Conservation (phyloP, 768 basidiomycete genomes). For the Candolleomyces eurysporus region DNA sequence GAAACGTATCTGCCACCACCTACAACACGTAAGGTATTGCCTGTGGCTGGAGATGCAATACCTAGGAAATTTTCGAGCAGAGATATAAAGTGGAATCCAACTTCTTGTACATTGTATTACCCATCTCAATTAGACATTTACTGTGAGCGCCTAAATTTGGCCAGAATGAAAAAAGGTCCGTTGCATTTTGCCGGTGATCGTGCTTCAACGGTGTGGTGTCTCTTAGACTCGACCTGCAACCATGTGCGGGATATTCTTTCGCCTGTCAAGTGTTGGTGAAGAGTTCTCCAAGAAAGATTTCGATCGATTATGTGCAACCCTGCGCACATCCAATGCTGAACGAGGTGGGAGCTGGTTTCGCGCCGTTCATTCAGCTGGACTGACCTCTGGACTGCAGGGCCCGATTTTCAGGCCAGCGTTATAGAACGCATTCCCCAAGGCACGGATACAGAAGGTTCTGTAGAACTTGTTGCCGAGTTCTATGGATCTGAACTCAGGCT, state of each 20-base stretch:
- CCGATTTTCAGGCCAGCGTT: background rate
- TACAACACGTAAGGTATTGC: conserved; percentile 55
- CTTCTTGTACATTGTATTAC: too few relatives aligned
- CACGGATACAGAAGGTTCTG: background rate
- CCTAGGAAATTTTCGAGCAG: background rate
- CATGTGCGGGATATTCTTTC: conserved; percentile 76
- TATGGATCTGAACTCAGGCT: conserved; percentile 77
- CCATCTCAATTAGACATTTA: too few relatives aligned
- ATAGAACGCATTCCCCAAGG: background rate
- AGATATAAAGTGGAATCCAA: too few relatives aligned
- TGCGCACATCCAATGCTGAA: conserved; percentile 50
- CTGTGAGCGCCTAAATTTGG: too few relatives aligned
- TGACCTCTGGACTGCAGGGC: background rate
- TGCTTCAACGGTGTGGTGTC: too few relatives aligned
- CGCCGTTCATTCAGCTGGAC: background rate
- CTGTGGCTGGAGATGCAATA: background rate
- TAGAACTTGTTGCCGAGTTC: conserved; percentile 42
- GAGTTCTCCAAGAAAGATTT: background rate
- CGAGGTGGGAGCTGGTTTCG: conserved; percentile 46
- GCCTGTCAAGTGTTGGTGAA: background rate
- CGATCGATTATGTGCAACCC: conserved; percentile 20
- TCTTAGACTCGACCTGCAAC: background rate
- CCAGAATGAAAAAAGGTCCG: background rate
- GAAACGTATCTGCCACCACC: conserved; percentile 86
- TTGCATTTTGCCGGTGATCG: background rate